Conservation (phyloP, 495 filamentous ascomycete genomes). For the Tirmania nivea region DNA sequence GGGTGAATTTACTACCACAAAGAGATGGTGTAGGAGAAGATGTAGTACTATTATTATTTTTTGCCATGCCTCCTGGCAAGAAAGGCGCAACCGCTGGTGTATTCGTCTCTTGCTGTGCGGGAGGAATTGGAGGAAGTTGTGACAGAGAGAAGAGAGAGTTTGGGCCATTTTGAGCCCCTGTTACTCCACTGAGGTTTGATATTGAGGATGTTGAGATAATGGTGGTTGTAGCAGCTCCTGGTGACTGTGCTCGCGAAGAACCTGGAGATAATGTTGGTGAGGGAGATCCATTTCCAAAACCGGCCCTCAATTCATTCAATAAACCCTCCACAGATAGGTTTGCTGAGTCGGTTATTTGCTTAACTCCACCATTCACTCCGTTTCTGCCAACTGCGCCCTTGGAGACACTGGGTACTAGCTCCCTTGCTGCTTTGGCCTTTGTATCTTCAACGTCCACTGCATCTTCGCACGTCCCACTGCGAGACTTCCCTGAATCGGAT, state of each 20-base stretch:
- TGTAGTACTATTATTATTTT: not conserved
- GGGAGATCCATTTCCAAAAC: not conserved
- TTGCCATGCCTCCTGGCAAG: not conserved
- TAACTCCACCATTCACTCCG: not conserved
- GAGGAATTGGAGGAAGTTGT: not conserved
- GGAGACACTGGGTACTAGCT: not conserved
- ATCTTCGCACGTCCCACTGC: not conserved
- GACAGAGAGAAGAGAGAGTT: too few relatives aligned
- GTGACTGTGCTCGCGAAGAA: too few relatives aligned
- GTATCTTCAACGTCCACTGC: not conserved
- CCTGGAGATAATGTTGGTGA: not conserved
- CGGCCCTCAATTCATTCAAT: not conserved
- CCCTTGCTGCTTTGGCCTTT: not conserved
- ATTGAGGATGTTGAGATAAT: not conserved
- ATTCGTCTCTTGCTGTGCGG: not conserved
- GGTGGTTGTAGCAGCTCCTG: not conserved
- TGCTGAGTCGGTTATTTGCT: not conserved
- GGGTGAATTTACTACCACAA: not conserved
- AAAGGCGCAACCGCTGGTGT: not conserved
- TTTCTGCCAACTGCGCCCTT: not conserved
- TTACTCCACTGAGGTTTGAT: not conserved
- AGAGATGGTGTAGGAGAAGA: not conserved
- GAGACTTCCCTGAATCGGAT: not conserved
- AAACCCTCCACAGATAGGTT: too few relatives aligned
- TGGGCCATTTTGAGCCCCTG: too few relatives aligned